Conservation (phyloP, 148 eudicot genomes). For the Dysphania ambrosioides region DNA sequence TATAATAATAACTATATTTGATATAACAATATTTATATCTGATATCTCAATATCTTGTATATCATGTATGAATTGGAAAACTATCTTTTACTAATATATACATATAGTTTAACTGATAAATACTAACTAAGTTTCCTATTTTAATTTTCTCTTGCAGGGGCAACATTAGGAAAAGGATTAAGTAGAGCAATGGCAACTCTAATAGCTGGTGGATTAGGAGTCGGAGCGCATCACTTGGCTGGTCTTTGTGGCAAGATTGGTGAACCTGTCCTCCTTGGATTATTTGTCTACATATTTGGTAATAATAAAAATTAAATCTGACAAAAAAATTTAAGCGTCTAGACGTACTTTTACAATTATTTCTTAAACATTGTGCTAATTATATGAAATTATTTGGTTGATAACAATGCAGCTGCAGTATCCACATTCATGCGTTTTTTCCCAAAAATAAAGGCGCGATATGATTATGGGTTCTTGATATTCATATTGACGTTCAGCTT, state of each 20-base stretch:
- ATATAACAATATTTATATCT: too few relatives aligned
- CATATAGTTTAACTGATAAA: too few relatives aligned
- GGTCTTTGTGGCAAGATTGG: slow-evolving; percentile 40
- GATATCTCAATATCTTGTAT: not conserved
- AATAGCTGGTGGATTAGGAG: slow-evolving; percentile 63
- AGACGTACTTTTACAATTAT: not conserved
- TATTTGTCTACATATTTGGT: slow-evolving; percentile 62
- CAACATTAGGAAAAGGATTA: slow-evolving; percentile 64
- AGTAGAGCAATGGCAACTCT: slow-evolving; percentile 64
- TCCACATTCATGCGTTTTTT: slow-evolving; percentile 56
- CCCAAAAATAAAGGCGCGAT: slow-evolving; percentile 56
- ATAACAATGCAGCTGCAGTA: slow-evolving; percentile 42
- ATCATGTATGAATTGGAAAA: too few relatives aligned
- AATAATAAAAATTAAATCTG: not conserved
- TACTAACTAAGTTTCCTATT: not conserved
- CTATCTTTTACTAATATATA: too few relatives aligned
- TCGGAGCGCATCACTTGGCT: slow-evolving; percentile 66
- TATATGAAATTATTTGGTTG: not conserved
- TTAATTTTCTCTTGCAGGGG: slow-evolving; percentile 37
- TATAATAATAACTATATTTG: too few relatives aligned
- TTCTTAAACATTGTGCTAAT: not conserved
- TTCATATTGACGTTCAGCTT: slow-evolving; percentile 67
- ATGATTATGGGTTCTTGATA: slow-evolving; percentile 62
- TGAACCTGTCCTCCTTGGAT: slow-evolving; percentile 55
- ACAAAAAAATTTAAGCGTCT: not conserved